These are phyloP conservation scores for Diplotaxis tenuifolia DNA, from an alignment of 345 rosid species.

Conservation along the genomic window DNA sequence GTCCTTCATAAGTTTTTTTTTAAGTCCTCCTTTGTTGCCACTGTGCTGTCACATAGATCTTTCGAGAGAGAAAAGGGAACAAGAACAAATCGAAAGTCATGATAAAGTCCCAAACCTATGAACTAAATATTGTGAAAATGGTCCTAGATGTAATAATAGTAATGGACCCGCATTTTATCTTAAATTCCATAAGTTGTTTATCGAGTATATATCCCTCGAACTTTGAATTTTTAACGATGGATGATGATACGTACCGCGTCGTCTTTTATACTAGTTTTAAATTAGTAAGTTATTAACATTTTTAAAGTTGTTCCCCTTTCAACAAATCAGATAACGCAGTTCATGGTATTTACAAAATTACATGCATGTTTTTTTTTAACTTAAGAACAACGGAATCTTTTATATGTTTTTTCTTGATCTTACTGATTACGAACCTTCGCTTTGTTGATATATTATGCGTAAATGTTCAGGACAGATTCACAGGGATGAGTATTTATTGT, in stretches of 20 bases:
- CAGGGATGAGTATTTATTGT: conserved; percentile 24
- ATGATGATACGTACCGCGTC: too few relatives aligned
- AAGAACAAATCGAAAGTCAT: conserved; percentile 11
- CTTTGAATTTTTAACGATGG: background rate
- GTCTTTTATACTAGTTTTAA: too few relatives aligned
- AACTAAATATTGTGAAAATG: background rate
- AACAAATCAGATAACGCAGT: background rate
- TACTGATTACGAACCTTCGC: background rate
- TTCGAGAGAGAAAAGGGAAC: conserved; percentile 5
- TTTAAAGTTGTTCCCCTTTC: background rate
- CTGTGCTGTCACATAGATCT: conserved; percentile 32
- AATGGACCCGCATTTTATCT: conserved; percentile 13
- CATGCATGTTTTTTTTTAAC: background rate
- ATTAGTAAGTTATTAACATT: too few relatives aligned
- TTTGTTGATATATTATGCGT: background rate
- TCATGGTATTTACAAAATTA: background rate
- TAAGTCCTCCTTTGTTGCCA: conserved; percentile 25
- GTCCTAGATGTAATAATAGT: background rate
- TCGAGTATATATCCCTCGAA: background rate
- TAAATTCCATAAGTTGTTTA: background rate
- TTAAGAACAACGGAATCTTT: background rate
- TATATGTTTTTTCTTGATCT: background rate
- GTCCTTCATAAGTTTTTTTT: conserved; percentile 24
- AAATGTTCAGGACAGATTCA: conserved; percentile 3
- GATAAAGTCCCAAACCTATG: conserved; percentile 14